phyloP scores from a whole-genome alignment of 2,329 filamentous ascomycete species.

The Emydomyces testavorans region DNA sequence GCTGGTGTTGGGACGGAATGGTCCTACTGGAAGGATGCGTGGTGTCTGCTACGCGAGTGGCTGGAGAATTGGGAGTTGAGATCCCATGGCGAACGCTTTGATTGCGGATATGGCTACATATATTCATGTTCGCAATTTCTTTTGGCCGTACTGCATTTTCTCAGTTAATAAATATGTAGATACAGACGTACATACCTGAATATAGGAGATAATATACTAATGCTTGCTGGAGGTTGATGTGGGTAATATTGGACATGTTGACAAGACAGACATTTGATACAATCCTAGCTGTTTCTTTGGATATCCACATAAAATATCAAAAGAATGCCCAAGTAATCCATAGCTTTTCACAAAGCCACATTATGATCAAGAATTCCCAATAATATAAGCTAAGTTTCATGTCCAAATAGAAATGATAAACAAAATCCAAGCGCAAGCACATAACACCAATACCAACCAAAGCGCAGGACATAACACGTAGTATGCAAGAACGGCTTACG shows the following conservation, averaged over 20 bases:
- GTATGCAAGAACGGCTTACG: not conserved
- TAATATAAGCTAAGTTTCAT: not conserved
- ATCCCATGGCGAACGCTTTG: constrained; percentile 25
- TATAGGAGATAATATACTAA: too few relatives aligned
- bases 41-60: constrained; percentile 47
- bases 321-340: not conserved
- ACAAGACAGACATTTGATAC: too few relatives aligned
- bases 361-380: not conserved
- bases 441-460: not conserved
- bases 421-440: not conserved
- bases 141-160: too few relatives aligned
- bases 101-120: too few relatives aligned
- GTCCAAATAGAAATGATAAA: constrained; percentile 1
- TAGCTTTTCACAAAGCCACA: too few relatives aligned
- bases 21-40: constrained; percentile 51
- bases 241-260: too few relatives aligned
- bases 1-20: constrained; percentile 57
- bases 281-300: too few relatives aligned
- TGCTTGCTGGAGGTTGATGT: too few relatives aligned
- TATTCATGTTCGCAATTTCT: too few relatives aligned
- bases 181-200: too few relatives aligned
- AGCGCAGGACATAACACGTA: not conserved
- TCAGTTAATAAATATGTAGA: too few relatives aligned
- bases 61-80: constrained; percentile 42
- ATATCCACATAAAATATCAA: too few relatives aligned